Percentiles rank a stretch among this genome's conserved stretches.
These are phyloP conservation scores for Colletotrichum brevisporum DNA, from an alignment of 2,329 filamentous ascomycete genomes.

Conservation along the genomic window DNA sequence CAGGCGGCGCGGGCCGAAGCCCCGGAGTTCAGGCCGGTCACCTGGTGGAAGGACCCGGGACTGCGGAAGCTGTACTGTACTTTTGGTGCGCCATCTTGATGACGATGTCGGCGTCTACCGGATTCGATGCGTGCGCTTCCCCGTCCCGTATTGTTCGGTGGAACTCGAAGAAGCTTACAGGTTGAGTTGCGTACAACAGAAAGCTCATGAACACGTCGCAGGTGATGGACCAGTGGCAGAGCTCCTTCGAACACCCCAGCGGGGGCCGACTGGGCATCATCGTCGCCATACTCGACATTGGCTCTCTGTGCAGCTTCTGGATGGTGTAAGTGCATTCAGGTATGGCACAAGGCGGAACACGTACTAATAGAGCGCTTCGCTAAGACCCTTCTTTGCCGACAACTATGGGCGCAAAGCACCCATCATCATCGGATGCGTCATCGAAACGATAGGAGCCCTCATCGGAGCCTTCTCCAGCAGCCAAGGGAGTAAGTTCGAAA, in stretches of 20 bases:
- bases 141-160: neutral
- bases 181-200: conserved; percentile 41
- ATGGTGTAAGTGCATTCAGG: conserved; percentile 48
- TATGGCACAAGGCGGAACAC: conserved; percentile 50
- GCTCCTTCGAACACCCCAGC: conserved; percentile 58
- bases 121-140: conserved; percentile 62
- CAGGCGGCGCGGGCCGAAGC: conserved; percentile 55
- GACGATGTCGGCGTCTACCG: conserved; percentile 71
- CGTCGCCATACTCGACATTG: conserved; percentile 65
- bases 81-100: conserved; percentile 66
- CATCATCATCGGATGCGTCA: conserved; percentile 58
- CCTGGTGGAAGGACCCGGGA: conserved; percentile 69
- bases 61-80: conserved; percentile 71
- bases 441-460: conserved; percentile 60
- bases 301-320: conserved; percentile 62
- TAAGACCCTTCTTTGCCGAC: conserved; percentile 52
- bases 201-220: conserved; percentile 72
- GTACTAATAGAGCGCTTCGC: neutral
- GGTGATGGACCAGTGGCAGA: conserved; percentile 65
- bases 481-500: conserved; percentile 54
- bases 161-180: neutral
- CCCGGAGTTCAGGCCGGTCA: conserved; percentile 67
- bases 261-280: conserved; percentile 61
- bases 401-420: conserved; percentile 57
- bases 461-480: conserved; percentile 57